phyloP scores from a whole-genome alignment of 371 early-diverging fungal genomes.

The Circinella umbellata region DNA sequence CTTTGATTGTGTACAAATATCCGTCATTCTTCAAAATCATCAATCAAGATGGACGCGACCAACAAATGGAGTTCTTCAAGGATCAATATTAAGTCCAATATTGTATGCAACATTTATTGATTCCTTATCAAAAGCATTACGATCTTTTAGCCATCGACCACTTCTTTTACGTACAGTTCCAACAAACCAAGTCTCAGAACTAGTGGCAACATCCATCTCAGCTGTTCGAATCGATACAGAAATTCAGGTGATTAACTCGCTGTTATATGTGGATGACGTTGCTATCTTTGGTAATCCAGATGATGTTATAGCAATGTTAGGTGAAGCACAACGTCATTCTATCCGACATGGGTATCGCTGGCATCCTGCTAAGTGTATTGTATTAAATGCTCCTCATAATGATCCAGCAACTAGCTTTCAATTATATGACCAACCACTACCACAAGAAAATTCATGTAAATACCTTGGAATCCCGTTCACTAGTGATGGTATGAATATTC shows the following conservation, averaged over 20 bases:
- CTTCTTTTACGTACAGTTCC: neutral
- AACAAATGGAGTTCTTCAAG: slow-evolving; percentile 28
- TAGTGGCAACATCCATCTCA: neutral
- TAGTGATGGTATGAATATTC: slow-evolving; percentile 2
- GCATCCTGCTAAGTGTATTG: slow-evolving; percentile 27
- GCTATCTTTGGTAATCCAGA: slow-evolving; percentile 18
- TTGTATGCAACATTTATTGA: slow-evolving; percentile 32
- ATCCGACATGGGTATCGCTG: slow-evolving; percentile 20
- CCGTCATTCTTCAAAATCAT: slow-evolving; percentile 10
- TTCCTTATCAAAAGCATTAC: slow-evolving; percentile 16
- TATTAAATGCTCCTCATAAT: neutral
- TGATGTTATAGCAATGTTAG: slow-evolving; percentile 10
- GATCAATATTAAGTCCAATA: slow-evolving; percentile 27
- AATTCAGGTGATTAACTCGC: slow-evolving; percentile 4
- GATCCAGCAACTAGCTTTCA: neutral
- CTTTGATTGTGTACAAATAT: slow-evolving; percentile 20
- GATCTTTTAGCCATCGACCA: neutral
- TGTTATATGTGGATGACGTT: slow-evolving; percentile 25
- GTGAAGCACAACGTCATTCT: slow-evolving; percentile 12
- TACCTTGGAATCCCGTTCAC: slow-evolving; percentile 20
- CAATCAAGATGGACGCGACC: slow-evolving; percentile 17
- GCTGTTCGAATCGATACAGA: neutral
- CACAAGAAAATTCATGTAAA: neutral
- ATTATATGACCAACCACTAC: neutral
- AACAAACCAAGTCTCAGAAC: neutral